A percentile compares a stretch with the other conserved stretches of the same genome.
Conservation (phyloP, 2,329 filamentous ascomycete genomes). For the Aspergillus ochraceoroseus region DNA sequence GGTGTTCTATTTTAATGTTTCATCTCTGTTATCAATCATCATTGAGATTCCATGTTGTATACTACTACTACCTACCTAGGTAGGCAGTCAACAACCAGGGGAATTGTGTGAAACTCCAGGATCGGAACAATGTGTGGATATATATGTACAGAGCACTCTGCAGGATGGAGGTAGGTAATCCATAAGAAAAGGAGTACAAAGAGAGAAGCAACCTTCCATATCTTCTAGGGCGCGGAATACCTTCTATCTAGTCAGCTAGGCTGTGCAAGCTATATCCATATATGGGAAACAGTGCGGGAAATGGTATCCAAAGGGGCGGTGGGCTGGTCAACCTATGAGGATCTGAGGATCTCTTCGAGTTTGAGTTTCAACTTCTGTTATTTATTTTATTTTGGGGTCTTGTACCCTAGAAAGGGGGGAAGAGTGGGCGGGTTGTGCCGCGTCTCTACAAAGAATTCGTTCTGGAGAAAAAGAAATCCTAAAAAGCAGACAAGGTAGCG, state of each 20-base stretch:
- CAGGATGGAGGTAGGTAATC: slow-evolving; percentile 15
- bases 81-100: no score
- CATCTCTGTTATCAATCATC: slow-evolving; percentile 1
- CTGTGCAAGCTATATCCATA: slow-evolving; percentile 9
- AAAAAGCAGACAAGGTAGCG: slow-evolving; percentile 36
- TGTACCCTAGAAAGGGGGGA: slow-evolving; percentile 10
- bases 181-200: slow-evolving; percentile 1
- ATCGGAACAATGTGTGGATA: slow-evolving; percentile 18
- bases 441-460: slow-evolving; percentile 21
- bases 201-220: slow-evolving; percentile 5
- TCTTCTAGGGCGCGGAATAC: no score
- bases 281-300: slow-evolving; percentile 14
- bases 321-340: slow-evolving; percentile 1
- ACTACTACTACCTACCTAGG: no score
- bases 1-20: slow-evolving; percentile 16
- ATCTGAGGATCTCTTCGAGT: slow-evolving; percentile 1
- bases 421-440: slow-evolving; percentile 18
- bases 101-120: slow-evolving; percentile 20
- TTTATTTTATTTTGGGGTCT: no score
- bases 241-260: no score
- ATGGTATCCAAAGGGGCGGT: background rate
- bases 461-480: slow-evolving; percentile 15
- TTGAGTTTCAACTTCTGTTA: no score
- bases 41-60: no score
- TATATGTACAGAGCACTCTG: slow-evolving; percentile 5